phyloP scores from a whole-genome alignment of 129 eudicot species.

The Erigeron canadensis region DNA sequence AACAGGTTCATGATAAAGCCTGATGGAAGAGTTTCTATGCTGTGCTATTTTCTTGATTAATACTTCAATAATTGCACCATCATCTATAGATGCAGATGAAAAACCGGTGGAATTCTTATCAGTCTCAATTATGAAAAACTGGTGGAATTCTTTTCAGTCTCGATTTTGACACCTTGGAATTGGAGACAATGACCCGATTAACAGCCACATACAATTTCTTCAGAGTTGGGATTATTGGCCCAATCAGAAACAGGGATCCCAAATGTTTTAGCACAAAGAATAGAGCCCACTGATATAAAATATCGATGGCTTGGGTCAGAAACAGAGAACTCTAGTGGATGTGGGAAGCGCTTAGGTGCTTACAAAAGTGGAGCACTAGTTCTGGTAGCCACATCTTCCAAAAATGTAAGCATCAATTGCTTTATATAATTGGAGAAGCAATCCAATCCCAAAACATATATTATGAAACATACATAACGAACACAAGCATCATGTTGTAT shows the following conservation, averaged over 20 bases:
- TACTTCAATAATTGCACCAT: conserved; percentile 65
- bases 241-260: conserved; percentile 88
- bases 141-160: conserved; percentile 87
- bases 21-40: conserved; percentile 43
- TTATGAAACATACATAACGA: background rate
- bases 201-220: conserved; percentile 66
- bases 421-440: conserved; percentile 79
- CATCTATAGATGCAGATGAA: conserved; percentile 75
- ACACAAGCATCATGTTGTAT: background rate
- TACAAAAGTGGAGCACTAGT: conserved; percentile 96
- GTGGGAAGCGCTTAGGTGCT: conserved; percentile 92
- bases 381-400: conserved; percentile 87
- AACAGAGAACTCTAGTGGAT: conserved; percentile 63
- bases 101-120: conserved; percentile 87
- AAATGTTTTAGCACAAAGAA: conserved; percentile 83
- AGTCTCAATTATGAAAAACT: conserved; percentile 76
- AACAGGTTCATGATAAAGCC: conserved; percentile 79
- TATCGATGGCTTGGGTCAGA: conserved; percentile 74
- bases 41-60: conserved; percentile 64
- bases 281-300: conserved; percentile 62
- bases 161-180: conserved; percentile 76
- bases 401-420: conserved; percentile 79
- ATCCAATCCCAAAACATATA: conserved; percentile 69
- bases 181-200: conserved; percentile 67
- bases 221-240: conserved; percentile 67